Evolutionary conservation across 148 eudicot species (phyloP).

Genomic region (Chenopodium suecicum): DNA sequence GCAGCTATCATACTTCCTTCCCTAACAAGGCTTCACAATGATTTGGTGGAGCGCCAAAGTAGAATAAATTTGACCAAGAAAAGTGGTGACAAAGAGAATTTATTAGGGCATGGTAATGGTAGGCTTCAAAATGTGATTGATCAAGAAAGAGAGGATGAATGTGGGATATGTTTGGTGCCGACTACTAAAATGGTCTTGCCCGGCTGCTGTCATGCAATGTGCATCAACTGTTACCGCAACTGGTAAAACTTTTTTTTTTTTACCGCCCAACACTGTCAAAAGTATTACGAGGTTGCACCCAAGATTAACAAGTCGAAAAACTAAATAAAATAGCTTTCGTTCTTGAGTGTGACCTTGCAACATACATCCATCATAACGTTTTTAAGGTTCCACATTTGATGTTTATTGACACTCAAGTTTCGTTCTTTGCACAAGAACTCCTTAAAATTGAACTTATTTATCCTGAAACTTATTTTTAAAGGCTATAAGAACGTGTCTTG

Average conservation of each 20-base stretch:
- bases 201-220: slow-evolving; percentile 83
- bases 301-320: too few relatives aligned
- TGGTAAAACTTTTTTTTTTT: slow-evolving; percentile 38
- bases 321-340: neutral
- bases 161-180: slow-evolving; percentile 78
- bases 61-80: slow-evolving; percentile 14
- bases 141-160: slow-evolving; percentile 75
- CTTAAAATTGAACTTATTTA: neutral
- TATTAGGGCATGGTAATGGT: slow-evolving; percentile 29
- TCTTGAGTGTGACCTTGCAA: neutral
- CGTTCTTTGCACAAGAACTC: neutral
- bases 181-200: slow-evolving; percentile 81
- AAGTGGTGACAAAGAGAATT: slow-evolving; percentile 30
- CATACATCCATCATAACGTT: neutral
- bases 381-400: neutral
- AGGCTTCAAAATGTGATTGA: slow-evolving; percentile 33
- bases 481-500: neutral
- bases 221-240: slow-evolving; percentile 76
- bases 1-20: slow-evolving; percentile 84
- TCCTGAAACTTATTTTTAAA: neutral
- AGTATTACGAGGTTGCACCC: too few relatives aligned
- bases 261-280: too few relatives aligned
- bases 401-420: neutral
- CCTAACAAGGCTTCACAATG: slow-evolving; percentile 57
- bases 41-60: slow-evolving; percentile 49